Evolutionary conservation across 805 yeast genomes (phyloP), one percentile per base, ranked within the genome.

Genomic region (Starmerella floricola): DNA sequence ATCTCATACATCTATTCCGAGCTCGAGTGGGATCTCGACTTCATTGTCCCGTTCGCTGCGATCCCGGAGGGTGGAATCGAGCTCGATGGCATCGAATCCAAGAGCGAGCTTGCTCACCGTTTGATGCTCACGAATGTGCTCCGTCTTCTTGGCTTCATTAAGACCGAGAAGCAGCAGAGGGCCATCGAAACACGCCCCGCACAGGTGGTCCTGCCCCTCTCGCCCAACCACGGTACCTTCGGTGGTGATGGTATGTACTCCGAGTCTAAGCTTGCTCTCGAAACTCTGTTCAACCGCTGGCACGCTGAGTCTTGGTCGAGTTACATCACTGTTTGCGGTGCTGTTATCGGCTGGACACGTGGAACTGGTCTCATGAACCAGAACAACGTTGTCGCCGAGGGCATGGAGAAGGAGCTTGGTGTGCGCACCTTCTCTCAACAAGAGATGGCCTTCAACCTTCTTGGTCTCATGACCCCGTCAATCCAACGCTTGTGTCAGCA

Each of bases 281-380:
- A 91, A 70, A 88, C 97, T 26, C 70, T 91, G 61, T 86, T 91
- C 76, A 88, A 88, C 79, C 83, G 96, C 74, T 91, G 98, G 98
- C 73, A 79, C 66, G 87, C 98, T 36, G 99, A 91, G 72, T 81
- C 86, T 46, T 91, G 99, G 99, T 78, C 80, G 35, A 69, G 81
- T 52, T 91, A 83, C 69, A 77, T 91, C 68, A 91, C 97, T 46
- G 71, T 91, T 47, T 87, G 96, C 66, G 99, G 99, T 72, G 96
- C 98, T 35, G 74, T 91, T 53, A 91, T 91, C 64, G 99, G 99
- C 62, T 91, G 99, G 99, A 91, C 99, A 51, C 84, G 99, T 74
- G 99, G 99, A 66, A 91, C 99, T 46, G 99, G 99, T 60, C 78
- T 91, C 61, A 91, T 91, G 99, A 73, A 86, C 59, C 96, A 79